Percentiles rank a stretch among this genome's conserved stretches.
phyloP scores from a whole-genome alignment of 2,329 filamentous ascomycete genomes.

The Botryotinia calthae region DNA sequence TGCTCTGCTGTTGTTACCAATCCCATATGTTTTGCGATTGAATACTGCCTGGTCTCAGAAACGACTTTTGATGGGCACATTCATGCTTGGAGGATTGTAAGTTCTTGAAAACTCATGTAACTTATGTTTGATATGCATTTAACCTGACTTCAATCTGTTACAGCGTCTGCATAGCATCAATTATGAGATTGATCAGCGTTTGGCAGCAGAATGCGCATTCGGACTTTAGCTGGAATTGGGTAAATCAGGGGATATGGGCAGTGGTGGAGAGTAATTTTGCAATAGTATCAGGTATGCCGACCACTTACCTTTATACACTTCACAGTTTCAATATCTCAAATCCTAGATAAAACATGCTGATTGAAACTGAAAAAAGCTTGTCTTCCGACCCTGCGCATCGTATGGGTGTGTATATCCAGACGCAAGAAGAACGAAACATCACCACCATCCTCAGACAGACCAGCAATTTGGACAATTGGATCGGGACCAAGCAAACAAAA shows the following conservation, averaged over 20 bases:
- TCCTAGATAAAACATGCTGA: not conserved
- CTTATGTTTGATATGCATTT: not conserved
- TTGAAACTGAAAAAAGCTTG: not conserved
- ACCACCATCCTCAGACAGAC: not conserved
- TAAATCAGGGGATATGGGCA: not conserved
- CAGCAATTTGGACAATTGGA: not conserved
- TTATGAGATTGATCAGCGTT: not conserved
- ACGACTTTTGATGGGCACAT: not conserved
- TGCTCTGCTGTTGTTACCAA: not conserved
- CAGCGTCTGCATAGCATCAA: not conserved
- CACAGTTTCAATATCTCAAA: accelerated
- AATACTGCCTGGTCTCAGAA: not conserved
- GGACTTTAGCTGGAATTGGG: not conserved
- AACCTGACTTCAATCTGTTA: not conserved
- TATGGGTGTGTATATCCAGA: not conserved
- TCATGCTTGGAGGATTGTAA: not conserved
- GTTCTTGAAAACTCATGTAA: not conserved
- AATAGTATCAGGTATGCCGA: not conserved
- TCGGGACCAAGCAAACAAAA: not conserved
- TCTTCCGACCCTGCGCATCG: not conserved
- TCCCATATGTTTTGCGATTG: not conserved
- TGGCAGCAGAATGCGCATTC: not conserved
- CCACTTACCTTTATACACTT: not conserved
- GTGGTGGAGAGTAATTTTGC: not conserved
- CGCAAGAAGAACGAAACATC: not conserved